These are phyloP conservation scores for Backusella westeae DNA, from an alignment of 192 early-diverging fungal species.

Conservation along the genomic window DNA sequence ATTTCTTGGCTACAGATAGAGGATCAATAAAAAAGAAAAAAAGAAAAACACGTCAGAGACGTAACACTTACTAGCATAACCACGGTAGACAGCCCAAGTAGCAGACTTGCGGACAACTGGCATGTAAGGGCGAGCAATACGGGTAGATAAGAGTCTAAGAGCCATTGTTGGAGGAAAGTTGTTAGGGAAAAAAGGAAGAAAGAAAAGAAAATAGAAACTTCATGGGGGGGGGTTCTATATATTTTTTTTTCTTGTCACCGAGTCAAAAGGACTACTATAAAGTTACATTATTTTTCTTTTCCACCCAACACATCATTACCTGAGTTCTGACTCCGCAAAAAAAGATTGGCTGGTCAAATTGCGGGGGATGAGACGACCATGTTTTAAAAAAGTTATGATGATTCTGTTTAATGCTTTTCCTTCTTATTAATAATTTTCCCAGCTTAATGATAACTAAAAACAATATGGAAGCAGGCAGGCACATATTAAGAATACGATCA, in stretches of 20 bases:
- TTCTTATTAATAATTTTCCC: no score
- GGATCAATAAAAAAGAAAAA: neutral
- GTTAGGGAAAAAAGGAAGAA: neutral
- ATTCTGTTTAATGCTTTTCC: neutral
- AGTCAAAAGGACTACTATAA: constrained; percentile 13
- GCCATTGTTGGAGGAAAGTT: constrained; percentile 10
- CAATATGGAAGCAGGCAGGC: no score
- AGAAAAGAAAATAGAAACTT: neutral
- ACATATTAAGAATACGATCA: no score
- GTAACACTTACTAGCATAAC: constrained; percentile 20
- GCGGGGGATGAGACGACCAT: neutral
- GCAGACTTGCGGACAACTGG: constrained; percentile 9
- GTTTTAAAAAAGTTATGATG: neutral
- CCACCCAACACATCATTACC: neutral
- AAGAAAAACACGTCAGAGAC: neutral
- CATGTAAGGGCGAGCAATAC: constrained; percentile 13
- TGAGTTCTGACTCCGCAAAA: neutral
- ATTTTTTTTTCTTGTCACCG: constrained; percentile 18
- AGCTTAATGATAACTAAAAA: no score
- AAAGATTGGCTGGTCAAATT: neutral
- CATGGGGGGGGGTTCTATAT: neutral
- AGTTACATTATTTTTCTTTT: neutral
- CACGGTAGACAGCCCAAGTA: neutral
- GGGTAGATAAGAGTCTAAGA: constrained; percentile 18
- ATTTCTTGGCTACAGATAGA: constrained; percentile 54